Evolutionary conservation across 305 asterid genomes (phyloP), one percentile per base, ranked within the genome.

Genomic region (Plantago coronopus): DNA sequence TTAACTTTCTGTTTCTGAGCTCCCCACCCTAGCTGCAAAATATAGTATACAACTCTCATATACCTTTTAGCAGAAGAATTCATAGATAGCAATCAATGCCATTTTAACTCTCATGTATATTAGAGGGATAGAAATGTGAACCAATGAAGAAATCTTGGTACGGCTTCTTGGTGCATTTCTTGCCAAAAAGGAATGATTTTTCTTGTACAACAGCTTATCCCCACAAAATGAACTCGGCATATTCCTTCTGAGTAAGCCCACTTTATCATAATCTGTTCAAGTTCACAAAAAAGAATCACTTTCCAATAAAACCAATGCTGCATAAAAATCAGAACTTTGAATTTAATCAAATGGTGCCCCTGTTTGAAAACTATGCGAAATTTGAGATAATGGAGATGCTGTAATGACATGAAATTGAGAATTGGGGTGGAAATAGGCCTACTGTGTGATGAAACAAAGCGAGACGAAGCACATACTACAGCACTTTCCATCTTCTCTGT

Each of bases 1-100:
- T 76, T 73, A 57, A 68, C 74, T 70, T 81, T 79, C 76, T 74
- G 75, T 70, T 83, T 80, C 80, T 34, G 40, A 34, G 12, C 40
- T 34, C 75, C 77, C 23, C 58, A 22, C 23, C 89, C 86, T 19
- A 86, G 62, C 97, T 91, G 85, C 77, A 68, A 71, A 68, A 68
- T 44, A 53, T 17, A 15, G 59, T 70, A 67, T 62, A 49, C 17
- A 54, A 21, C 3, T 53, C 22, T 54, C 53, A 47, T 10, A 19
- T 19, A 50, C 3, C 20, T 18, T 48, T 23, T 8, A 48, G 23
- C 25, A 10, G 54, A 25, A 42, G 46, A 68, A 51, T 2, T 14
- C 17, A 38, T 27, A 20, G 16, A n/a, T 56, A 18, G 34, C 18
- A 38, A 67, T 43, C 42, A 40, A 29, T n/a, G 19, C 34, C 49